Evolutionary conservation across 1,139 yeast species (phyloP), one percentile per base, ranked within the genome.

Genomic region (Suzukiozyma palmioleophila): DNA sequence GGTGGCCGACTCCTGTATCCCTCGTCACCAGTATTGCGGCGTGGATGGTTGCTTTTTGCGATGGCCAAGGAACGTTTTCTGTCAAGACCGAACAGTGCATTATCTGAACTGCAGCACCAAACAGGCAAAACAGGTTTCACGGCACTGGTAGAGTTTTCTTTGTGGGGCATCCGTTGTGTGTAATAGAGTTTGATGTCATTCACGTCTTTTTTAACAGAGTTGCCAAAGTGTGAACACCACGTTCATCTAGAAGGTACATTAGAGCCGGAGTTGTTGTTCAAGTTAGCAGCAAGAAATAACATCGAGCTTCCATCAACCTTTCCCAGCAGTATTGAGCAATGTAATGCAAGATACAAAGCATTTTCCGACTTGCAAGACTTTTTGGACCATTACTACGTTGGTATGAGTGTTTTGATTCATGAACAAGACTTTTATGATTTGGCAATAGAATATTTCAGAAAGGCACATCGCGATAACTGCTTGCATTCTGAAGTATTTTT

Each of bases 221-320:
- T 84, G 35, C 92, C 94, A 41, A 84, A 84, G 59, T 84, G 92
- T 66, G 94, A 84, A 58, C 92, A 84, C 54, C 94, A 84, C 53
- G 77, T 84, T 40, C 94, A 84, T 59, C 60, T 84, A 39, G 94
- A 84, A 65, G 95, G 95, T 28, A 84, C 94, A 26, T 60, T 85
- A 42, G 87, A 82, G 48, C 94, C 94, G 10, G 75, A 75, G 33
- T 66, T 84, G 29, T 64, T 85, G 43, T 82, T 84, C 60, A 75
- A 78, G 43, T 64, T 85, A 41, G 88, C 92, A 1, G 52, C 65
- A 48, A 72, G 83, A 60, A 78, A 81, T 54, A 56, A 56, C 33
- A 70, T 84, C 40, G 43, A 56, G 9, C 63, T 85, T 31, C 94
- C 95, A 15, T 69, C 56, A 1, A 62, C 60, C 25, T 83, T 81